Percentiles rank a stretch among this genome's conserved stretches.
Evolutionary conservation across 192 early-diverging fungal genomes (phyloP).

Genomic region (Coemansia sp.): DNA sequence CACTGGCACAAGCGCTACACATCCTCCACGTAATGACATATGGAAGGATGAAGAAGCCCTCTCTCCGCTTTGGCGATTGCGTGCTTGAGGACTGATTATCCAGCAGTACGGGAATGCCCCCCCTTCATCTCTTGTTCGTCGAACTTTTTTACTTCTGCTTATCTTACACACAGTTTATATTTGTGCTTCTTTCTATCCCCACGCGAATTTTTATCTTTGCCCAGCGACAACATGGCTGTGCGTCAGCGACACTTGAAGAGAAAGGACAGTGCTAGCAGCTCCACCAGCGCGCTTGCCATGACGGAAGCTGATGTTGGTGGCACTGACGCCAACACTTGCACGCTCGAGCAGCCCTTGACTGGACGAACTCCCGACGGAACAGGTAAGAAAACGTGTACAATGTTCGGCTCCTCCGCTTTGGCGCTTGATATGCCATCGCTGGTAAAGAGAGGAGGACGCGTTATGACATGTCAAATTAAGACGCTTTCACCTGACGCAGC

Average conservation of each 20-base stretch:
- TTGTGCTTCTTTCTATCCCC: background rate
- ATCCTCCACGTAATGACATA: constrained; percentile 1
- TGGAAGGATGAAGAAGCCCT: background rate
- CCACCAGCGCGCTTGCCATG: background rate
- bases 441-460: too few species aligned
- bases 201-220: background rate
- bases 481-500: constrained; percentile 7
- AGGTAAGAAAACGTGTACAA: constrained; percentile 25
- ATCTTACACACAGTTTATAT: background rate
- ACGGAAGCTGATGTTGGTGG: background rate
- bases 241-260: constrained; percentile 40
- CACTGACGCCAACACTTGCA: background rate
- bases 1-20: background rate
- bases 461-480: background rate
- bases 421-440: background rate
- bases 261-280: background rate
- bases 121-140: background rate
- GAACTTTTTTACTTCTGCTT: background rate
- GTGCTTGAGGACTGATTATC: background rate
- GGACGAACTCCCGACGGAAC: constrained; percentile 51
- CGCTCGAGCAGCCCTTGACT: constrained; percentile 18
- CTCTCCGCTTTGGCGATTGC: background rate
- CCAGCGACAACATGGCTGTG: constrained; percentile 24
- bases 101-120: background rate
- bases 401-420: background rate